Evolutionary conservation across 2,329 filamentous ascomycete species (phyloP), one percentile per base, ranked within the genome.

Genomic region (Colletotrichum eleusines): DNA sequence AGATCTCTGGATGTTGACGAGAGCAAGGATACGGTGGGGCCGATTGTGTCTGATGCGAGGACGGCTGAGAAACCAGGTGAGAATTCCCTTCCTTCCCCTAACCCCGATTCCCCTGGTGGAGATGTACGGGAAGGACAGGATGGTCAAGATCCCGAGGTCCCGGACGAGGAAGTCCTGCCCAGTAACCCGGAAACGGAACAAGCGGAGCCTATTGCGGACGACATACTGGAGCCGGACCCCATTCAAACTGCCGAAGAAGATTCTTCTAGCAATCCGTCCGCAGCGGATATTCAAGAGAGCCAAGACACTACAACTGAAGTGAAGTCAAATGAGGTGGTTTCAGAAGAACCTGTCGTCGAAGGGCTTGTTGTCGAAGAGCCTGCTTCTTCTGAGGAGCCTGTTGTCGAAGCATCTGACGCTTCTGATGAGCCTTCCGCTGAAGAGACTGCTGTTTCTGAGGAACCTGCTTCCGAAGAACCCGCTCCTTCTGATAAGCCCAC

Each of bases 1-100:
- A 69, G 64, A 31, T 58, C 55, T 28, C 42, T 66, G 11, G 73
- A 74, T 31, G 66, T 44, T 31, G 73, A 74, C n/a, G 72, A 74
- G 51, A 69, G 63, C 64, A 71, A 73, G 53, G 73, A 74, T 26
- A 68, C 63, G 18, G 60, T 74, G n/a, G 72, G 69, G 28, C 66
- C 73, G 14, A 74, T 73, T 62, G 54, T 54, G 11, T 63, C 51
- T 38, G 69, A 64, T 59, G 63, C 26, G 9, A 51, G 48, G 44
- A 23, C 31, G 31, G 53, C 44, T 42, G 69, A 72, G 40, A 75
- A 71, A 73, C 74, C 71, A 78, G 77, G 77, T 78, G 77, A 78
- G 77, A 74, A 73, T 71, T 59, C 75, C 73, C 75, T 74, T 73
- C 73, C 72, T 74, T 78, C 76, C 71, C 73, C 75, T 76, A 75